These are phyloP conservation scores for Phytopythium mirpurense DNA, from an alignment of 352 stramenopile species.

Conservation along the genomic window DNA sequence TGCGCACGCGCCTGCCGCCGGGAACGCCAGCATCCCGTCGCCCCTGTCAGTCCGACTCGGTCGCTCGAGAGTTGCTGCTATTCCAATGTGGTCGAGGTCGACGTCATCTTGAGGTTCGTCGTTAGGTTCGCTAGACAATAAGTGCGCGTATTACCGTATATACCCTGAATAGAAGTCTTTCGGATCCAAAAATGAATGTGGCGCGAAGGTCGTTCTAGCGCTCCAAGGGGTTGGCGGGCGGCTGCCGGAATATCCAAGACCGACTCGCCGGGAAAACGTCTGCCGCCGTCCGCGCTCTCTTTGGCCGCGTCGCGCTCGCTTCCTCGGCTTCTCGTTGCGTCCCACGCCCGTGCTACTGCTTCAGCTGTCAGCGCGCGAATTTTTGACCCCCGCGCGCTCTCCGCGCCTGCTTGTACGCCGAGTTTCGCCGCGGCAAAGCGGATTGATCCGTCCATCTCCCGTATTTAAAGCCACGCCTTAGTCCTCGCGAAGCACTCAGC, in stretches of 20 bases:
- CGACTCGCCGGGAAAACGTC: neutral
- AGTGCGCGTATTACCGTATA: neutral
- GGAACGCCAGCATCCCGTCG: conserved; percentile 30
- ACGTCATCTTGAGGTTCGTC: conserved; percentile 9
- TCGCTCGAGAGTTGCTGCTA: neutral
- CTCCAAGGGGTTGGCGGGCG: neutral
- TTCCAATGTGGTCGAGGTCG: neutral
- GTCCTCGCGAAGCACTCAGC: neutral
- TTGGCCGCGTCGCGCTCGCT: neutral
- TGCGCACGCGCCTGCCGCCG: conserved; percentile 51
- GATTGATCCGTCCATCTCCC: neutral
- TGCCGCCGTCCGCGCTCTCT: neutral
- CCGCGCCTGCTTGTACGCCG: neutral
- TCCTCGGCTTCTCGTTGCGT: neutral
- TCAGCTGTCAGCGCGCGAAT: neutral
- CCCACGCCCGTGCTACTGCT: neutral
- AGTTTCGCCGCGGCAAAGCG: neutral
- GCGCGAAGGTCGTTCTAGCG: conserved; percentile 5
- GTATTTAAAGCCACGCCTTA: conserved; percentile 4
- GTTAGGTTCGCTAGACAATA: neutral
- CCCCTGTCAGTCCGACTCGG: too few species aligned
- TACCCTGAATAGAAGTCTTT: neutral
- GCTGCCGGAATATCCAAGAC: conserved; percentile 1
- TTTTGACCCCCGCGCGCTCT: neutral
- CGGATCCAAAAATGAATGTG: neutral